Evolutionary conservation across 2,329 filamentous ascomycete genomes (phyloP), one percentile per base, ranked within the genome.

Genomic region (Amesomyces nigricolor): DNA sequence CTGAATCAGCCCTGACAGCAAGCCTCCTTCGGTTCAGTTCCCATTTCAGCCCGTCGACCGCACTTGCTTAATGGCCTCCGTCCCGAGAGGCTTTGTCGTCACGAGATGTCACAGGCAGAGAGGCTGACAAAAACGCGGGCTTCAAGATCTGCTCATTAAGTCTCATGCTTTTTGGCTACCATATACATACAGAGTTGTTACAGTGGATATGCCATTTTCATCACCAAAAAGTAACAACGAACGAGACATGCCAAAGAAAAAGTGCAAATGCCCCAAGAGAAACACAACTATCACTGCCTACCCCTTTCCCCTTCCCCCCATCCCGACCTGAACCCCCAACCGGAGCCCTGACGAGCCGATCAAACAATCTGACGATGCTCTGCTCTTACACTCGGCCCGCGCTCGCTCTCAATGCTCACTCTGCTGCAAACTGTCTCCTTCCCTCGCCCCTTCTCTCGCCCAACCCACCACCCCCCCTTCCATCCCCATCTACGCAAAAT

Each of bases 401-500:
- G 11, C 44, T 52, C 42, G 44, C 40, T 46, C 29, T 7, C 32
- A 50, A 53, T 45, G 50, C 52, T 51, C 48, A 37, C 40, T 49
- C 47, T 45, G 7, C 17, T 19, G 46, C 44, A 40, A 16, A 10
- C 39, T 49, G 22, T 29, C 39, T 17, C 26, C 40, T 10, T 8
- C 30, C 26, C n/a, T n/a, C n/a, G n/a, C n/a, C 44, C 9, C n/a
- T 45, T 26, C 26, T 10, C 29, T 35, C 9, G 26, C 32, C 39
- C 10, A 2, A 9, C 22, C 43, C 47, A 39, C 47, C 22, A 10
- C 35, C 19, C 32, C 13, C 9, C 42, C 16, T 9, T 30, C 32
- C 39, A 30, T 16, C 8, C 16, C 16, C 26, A 48, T 39, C 51
- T 81, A 97, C 65, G 90, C 92, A 76, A 99, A 95, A 70, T 91